Evolutionary conservation across 257 asterid species (phyloP).

Genomic region (Linaria vulgaris): DNA sequence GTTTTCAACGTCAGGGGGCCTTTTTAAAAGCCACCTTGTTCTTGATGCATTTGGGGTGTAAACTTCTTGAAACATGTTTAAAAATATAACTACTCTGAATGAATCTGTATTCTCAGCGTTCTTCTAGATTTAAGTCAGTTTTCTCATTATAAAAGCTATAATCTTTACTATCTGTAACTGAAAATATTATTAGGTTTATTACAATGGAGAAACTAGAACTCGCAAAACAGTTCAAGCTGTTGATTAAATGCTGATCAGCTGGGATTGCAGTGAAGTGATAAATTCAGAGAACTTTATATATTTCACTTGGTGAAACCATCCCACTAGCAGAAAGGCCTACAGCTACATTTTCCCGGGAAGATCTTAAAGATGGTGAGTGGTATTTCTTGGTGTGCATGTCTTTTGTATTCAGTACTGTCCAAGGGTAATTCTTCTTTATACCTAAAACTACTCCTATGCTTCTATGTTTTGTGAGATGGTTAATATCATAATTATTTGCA

Average conservation of each 20-base stretch:
- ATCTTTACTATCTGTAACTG: neutral
- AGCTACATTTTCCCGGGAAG: constrained; percentile 88
- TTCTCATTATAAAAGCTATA: too few species aligned
- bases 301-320: constrained; percentile 57
- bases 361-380: constrained; percentile 95
- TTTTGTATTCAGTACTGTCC: constrained; percentile 58
- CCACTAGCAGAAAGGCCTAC: constrained; percentile 73
- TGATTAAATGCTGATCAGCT: constrained; percentile 52
- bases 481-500: neutral
- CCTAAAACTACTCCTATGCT: neutral
- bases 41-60: too few species aligned
- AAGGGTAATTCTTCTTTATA: constrained; percentile 58
- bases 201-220: constrained; percentile 92
- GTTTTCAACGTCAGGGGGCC: too few species aligned
- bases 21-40: too few species aligned
- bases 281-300: constrained; percentile 77
- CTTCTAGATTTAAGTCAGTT: too few species aligned
- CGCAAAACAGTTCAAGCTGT: constrained; percentile 66
- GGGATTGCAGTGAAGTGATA: constrained; percentile 79
- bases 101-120: too few species aligned
- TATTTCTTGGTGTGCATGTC: constrained; percentile 98
- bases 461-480: neutral
- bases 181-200: constrained; percentile 57
- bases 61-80: too few species aligned
- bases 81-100: too few species aligned